phyloP scores from a whole-genome alignment of 345 rosid species.

The Schrenkiella parvula region DNA sequence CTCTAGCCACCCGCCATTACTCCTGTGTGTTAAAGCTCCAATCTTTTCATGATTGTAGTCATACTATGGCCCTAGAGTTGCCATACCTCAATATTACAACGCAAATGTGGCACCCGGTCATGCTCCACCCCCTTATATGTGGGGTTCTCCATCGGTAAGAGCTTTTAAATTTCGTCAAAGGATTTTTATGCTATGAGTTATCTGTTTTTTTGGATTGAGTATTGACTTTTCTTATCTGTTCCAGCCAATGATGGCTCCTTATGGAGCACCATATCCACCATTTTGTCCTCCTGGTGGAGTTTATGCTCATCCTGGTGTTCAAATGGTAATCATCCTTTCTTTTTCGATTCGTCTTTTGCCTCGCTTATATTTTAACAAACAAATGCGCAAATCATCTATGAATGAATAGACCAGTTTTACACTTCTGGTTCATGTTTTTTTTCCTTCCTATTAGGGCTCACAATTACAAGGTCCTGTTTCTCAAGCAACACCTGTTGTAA shows the following conservation, averaged over 20 bases:
- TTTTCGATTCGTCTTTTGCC: not conserved
- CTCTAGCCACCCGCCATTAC: not conserved
- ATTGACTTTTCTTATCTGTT: constrained; percentile 16
- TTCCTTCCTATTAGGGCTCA: constrained; percentile 35
- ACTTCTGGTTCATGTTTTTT: not conserved
- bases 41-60: constrained; percentile 42
- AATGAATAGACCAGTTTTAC: not conserved
- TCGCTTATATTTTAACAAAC: not conserved
- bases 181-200: not conserved
- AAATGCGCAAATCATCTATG: not conserved
- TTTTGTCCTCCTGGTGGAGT: constrained; percentile 83
- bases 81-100: constrained; percentile 69
- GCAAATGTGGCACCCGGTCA: constrained; percentile 72
- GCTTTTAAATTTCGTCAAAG: not conserved
- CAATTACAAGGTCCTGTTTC: constrained; percentile 48
- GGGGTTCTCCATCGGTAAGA: constrained; percentile 84
- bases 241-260: constrained; percentile 88
- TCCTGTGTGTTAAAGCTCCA: not conserved
- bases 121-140: constrained; percentile 80
- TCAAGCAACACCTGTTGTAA: constrained; percentile 53
- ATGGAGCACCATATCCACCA: constrained; percentile 75
- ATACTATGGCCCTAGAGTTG: constrained; percentile 75
- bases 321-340: constrained; percentile 41
- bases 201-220: not conserved
- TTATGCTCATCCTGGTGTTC: constrained; percentile 85